Percentiles rank a stretch among this genome's conserved stretches.
These are phyloP conservation scores for Neodidymelliopsis sp. DNA, from an alignment of 2,329 filamentous ascomycete species.

Conservation along the genomic window DNA sequence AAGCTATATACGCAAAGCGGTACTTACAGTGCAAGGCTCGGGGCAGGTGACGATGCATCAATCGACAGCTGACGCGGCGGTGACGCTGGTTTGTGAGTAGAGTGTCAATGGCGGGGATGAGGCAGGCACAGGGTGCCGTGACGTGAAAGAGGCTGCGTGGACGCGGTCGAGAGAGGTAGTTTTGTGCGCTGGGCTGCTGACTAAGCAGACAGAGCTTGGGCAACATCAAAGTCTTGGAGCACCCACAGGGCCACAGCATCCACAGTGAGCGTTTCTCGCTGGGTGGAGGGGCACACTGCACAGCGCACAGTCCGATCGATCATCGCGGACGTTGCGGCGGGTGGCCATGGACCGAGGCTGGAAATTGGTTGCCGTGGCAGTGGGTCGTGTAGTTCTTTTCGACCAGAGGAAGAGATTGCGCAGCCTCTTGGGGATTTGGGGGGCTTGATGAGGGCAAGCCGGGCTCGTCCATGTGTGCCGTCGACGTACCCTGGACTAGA, in stretches of 20 bases:
- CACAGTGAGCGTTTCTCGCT: too few relatives aligned
- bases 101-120: not conserved
- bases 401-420: conserved; percentile 15
- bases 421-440: not conserved
- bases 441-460: conserved; percentile 8
- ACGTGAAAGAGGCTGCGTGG: not conserved
- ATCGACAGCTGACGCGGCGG: conserved; percentile 9
- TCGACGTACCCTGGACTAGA: not conserved
- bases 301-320: too few relatives aligned
- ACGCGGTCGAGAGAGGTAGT: not conserved
- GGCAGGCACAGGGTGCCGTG: conserved; percentile 2
- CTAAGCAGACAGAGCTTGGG: too few relatives aligned
- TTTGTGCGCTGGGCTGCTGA: conserved; percentile 7
- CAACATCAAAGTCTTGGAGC: too few relatives aligned
- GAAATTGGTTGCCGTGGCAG: conserved; percentile 9
- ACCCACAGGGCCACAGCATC: too few relatives aligned
- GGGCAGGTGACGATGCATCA: conserved; percentile 10
- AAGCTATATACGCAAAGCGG: conserved; percentile 8
- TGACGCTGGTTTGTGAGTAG: conserved; percentile 1
- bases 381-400: conserved; percentile 4
- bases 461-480: conserved; percentile 2
- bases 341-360: not conserved
- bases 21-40: conserved; percentile 23
- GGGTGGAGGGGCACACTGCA: not conserved
- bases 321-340: not conserved